These are phyloP conservation scores for Ilex asprella DNA, from an alignment of 257 asterid genomes.

Conservation along the genomic window DNA sequence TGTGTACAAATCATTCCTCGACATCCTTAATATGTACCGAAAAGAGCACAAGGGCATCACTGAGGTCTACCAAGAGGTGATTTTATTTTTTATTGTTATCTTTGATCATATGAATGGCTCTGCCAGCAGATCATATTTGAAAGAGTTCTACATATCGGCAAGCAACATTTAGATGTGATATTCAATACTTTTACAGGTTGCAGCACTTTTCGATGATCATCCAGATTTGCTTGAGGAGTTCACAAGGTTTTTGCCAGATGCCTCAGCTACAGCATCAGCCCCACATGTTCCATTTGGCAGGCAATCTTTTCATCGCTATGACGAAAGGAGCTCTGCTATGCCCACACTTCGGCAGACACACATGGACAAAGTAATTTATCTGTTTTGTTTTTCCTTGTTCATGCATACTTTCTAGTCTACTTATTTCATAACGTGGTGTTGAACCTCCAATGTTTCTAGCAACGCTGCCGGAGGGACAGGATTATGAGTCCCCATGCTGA, in stretches of 20 bases:
- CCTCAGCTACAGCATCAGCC: slow-evolving; percentile 59
- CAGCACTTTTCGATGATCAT: slow-evolving; percentile 72
- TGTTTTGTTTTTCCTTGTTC: background rate
- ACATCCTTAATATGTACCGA: slow-evolving; percentile 91
- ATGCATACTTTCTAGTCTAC: background rate
- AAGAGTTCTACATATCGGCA: too few species aligned
- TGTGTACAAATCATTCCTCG: slow-evolving; percentile 92
- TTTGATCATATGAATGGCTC: too few species aligned
- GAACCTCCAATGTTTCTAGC: slow-evolving; percentile 24
- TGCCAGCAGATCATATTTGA: too few species aligned
- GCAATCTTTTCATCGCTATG: slow-evolving; percentile 53
- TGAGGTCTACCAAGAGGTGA: slow-evolving; percentile 96
- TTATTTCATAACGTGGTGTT: background rate
- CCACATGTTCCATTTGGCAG: slow-evolving; percentile 56
- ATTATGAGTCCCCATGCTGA: slow-evolving; percentile 55
- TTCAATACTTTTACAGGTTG: slow-evolving; percentile 47
- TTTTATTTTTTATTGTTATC: too few species aligned
- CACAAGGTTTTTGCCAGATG: slow-evolving; percentile 87
- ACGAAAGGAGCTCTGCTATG: slow-evolving; percentile 76
- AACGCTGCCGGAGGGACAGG: slow-evolving; percentile 64
- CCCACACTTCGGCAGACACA: slow-evolving; percentile 55
- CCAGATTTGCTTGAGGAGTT: slow-evolving; percentile 94
- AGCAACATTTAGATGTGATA: background rate
- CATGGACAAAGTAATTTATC: slow-evolving; percentile 55
- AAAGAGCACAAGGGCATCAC: slow-evolving; percentile 93